These are phyloP conservation scores for Lactifluus volemus DNA, from an alignment of 768 basidiomycete species.

Conservation along the genomic window DNA sequence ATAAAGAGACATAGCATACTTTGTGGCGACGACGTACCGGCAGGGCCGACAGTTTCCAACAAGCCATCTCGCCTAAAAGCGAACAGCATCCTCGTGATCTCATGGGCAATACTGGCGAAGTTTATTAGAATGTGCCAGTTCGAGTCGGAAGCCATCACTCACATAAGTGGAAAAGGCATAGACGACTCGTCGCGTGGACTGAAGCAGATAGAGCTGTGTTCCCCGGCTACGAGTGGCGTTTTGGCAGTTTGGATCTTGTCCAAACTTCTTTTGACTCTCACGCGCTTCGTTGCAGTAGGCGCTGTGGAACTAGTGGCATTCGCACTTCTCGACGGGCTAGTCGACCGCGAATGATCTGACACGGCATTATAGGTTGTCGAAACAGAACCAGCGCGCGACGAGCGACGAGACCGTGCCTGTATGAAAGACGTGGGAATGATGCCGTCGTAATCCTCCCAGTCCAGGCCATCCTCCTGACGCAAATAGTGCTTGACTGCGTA, in stretches of 20 bases:
- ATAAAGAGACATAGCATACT: background rate
- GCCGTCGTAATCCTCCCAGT: conserved; percentile 56
- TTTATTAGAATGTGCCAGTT: background rate
- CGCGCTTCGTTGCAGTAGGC: conserved; percentile 40
- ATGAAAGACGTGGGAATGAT: conserved; percentile 57
- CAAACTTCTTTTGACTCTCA: conserved; percentile 66
- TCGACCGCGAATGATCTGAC: conserved; percentile 12
- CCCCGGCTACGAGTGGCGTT: conserved; percentile 56
- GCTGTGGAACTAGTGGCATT: background rate
- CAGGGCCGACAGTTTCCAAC: conserved; percentile 84
- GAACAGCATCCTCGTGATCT: conserved; percentile 62
- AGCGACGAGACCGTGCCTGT: conserved; percentile 25
- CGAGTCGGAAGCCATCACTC: conserved; percentile 22
- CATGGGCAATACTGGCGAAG: conserved; percentile 62
- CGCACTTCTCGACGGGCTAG: conserved; percentile 7
- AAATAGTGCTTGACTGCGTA: conserved; percentile 75
- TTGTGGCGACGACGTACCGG: conserved; percentile 38
- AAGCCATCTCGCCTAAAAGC: conserved; percentile 71
- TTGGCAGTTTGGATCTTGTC: conserved; percentile 36
- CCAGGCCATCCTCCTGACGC: conserved; percentile 71
- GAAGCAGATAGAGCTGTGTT: conserved; percentile 52
- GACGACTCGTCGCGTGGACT: conserved; percentile 36
- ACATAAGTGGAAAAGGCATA: conserved; percentile 79
- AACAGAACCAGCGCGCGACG: conserved; percentile 27
- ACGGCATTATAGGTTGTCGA: conserved; percentile 29